Conservation (phyloP, 495 filamentous ascomycete genomes). For the Xylaria cubensis region DNA sequence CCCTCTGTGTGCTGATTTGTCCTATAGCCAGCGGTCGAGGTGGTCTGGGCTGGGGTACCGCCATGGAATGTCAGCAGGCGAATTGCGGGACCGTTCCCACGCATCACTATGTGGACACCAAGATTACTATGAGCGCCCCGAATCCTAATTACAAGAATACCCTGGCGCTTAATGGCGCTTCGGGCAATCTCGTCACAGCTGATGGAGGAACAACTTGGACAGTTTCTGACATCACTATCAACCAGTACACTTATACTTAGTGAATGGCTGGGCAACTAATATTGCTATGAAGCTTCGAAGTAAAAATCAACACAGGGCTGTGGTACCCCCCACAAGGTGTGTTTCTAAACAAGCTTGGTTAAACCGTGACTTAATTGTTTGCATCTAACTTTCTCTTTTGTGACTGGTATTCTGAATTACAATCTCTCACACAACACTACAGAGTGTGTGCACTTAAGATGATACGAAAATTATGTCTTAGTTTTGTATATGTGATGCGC, state of each 20-base stretch:
- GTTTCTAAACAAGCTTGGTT: neutral
- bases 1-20: neutral
- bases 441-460: no score
- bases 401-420: no score
- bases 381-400: no score
- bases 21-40: constrained; percentile 33
- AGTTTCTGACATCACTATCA: constrained; percentile 44
- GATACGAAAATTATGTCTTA: no score
- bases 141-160: constrained; percentile 49
- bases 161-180: constrained; percentile 40
- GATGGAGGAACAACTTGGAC: constrained; percentile 52
- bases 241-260: constrained; percentile 37
- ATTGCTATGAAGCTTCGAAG: no score
- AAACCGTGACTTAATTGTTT: neutral
- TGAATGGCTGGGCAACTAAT: constrained; percentile 17
- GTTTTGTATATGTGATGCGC: no score
- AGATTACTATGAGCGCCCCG: constrained; percentile 43
- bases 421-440: no score
- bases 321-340: neutral
- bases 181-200: constrained; percentile 43
- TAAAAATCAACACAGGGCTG: no score
- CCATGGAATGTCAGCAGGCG: constrained; percentile 48
- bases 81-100: constrained; percentile 40
- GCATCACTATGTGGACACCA: constrained; percentile 47
- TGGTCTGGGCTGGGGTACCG: constrained; percentile 50